Conservation (phyloP, 306 rosid species). For the Cucurbita maxima region DNA sequence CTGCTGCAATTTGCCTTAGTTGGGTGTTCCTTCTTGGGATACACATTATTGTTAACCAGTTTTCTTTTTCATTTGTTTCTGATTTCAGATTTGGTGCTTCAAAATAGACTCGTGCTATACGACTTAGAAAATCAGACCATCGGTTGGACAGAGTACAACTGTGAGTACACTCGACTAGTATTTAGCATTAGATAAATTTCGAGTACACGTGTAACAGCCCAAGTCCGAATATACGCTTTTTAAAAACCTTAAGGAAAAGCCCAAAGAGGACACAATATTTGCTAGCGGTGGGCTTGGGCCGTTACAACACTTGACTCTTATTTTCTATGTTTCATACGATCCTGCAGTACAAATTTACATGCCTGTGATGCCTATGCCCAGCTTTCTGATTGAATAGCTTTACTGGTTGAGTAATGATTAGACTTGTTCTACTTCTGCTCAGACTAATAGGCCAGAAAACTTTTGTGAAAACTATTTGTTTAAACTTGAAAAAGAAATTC, state of each 20-base stretch:
- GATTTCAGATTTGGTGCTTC: slow-evolving; percentile 15
- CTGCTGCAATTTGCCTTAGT: background rate
- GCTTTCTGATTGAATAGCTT: background rate
- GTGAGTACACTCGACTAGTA: background rate
- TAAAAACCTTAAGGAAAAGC: no score
- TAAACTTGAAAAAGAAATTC: no score
- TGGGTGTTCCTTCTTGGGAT: background rate
- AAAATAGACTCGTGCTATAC: slow-evolving; percentile 11
- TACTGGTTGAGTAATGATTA: background rate
- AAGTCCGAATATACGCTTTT: no score
- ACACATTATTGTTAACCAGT: background rate
- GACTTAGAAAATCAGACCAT: slow-evolving; percentile 12
- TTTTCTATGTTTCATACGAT: background rate
- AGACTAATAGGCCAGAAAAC: no score
- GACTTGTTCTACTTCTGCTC: background rate
- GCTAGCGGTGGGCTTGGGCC: no score
- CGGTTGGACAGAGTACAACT: slow-evolving; percentile 11
- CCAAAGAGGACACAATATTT: no score
- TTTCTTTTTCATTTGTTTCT: background rate
- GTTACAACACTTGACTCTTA: background rate
- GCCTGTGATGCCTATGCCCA: background rate
- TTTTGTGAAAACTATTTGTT: no score
- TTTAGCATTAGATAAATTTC: background rate
- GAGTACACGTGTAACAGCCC: no score
- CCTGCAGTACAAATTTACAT: background rate